These are phyloP conservation scores for Suillus subalutaceus DNA, from an alignment of 768 basidiomycete species.

Conservation along the genomic window DNA sequence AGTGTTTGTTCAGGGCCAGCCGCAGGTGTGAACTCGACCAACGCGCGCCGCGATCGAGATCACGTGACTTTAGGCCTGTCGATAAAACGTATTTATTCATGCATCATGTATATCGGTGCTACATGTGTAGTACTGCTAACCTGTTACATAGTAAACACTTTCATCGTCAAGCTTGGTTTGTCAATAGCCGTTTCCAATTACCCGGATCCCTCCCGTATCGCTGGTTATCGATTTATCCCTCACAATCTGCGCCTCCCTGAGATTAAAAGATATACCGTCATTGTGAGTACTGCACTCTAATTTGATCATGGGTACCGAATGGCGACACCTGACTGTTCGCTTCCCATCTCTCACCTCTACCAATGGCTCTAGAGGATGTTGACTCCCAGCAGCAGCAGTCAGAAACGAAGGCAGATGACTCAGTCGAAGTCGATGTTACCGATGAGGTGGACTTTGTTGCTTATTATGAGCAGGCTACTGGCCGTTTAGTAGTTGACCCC, in stretches of 20 bases:
- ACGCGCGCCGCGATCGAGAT: too few relatives aligned
- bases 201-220: not conserved
- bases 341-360: slow-evolving; percentile 1
- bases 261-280: not conserved
- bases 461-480: slow-evolving; percentile 59
- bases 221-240: not conserved
- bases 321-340: not conserved
- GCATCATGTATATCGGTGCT: too few relatives aligned
- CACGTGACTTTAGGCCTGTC: too few relatives aligned
- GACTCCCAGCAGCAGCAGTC: not conserved
- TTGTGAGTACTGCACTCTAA: not conserved
- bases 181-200: too few relatives aligned
- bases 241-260: not conserved
- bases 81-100: too few relatives aligned
- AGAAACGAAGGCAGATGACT: not conserved
- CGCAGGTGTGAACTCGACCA: too few relatives aligned
- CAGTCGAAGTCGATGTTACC: not conserved
- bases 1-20: too few relatives aligned
- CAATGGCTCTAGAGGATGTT: not conserved
- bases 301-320: not conserved
- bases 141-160: too few relatives aligned
- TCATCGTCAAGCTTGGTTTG: too few relatives aligned
- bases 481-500: slow-evolving; percentile 64
- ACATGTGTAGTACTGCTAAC: too few relatives aligned
- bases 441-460: slow-evolving; percentile 36